Percentiles rank a stretch among this genome's conserved stretches.
These are phyloP conservation scores for Shiraia bambusicola DNA, from an alignment of 2,329 filamentous ascomycete genomes.

Conservation along the genomic window DNA sequence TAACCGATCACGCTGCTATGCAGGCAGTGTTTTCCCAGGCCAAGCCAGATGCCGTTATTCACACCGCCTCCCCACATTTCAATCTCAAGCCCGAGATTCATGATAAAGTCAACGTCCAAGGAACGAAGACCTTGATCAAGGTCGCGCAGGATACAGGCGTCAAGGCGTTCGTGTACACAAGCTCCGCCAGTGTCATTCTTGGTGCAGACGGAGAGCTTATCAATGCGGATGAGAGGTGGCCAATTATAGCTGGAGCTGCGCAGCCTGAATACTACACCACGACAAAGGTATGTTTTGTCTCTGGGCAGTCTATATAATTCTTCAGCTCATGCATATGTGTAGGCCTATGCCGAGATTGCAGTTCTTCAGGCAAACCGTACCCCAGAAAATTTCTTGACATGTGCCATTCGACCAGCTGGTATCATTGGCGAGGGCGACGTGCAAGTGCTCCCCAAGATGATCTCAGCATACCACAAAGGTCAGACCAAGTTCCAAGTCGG, in stretches of 20 bases:
- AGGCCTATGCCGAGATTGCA: conserved; percentile 50
- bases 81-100: conserved; percentile 44
- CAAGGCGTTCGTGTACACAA: conserved; percentile 57
- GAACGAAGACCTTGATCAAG: conserved; percentile 52
- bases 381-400: conserved; percentile 50
- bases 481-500: conserved; percentile 56
- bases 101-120: conserved; percentile 55
- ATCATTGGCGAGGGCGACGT: conserved; percentile 56
- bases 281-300: conserved; percentile 45
- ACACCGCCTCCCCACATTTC: conserved; percentile 53
- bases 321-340: conserved; percentile 1
- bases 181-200: conserved; percentile 53
- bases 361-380: conserved; percentile 54
- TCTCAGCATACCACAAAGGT: conserved; percentile 49
- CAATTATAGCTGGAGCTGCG: conserved; percentile 47
- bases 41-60: conserved; percentile 51
- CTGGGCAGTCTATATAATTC: not conserved
- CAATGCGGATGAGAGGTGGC: conserved; percentile 53
- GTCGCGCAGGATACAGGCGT: conserved; percentile 52
- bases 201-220: conserved; percentile 49
- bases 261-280: conserved; percentile 56
- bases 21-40: conserved; percentile 46
- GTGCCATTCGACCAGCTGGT: conserved; percentile 52
- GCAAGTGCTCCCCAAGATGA: conserved; percentile 48
- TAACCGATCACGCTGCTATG: conserved; percentile 50